A percentile compares a stretch with the other conserved stretches of the same genome.
These are phyloP conservation scores for Canariomyces notabilis DNA, from an alignment of 2,329 filamentous ascomycete species.

Conservation along the genomic window DNA sequence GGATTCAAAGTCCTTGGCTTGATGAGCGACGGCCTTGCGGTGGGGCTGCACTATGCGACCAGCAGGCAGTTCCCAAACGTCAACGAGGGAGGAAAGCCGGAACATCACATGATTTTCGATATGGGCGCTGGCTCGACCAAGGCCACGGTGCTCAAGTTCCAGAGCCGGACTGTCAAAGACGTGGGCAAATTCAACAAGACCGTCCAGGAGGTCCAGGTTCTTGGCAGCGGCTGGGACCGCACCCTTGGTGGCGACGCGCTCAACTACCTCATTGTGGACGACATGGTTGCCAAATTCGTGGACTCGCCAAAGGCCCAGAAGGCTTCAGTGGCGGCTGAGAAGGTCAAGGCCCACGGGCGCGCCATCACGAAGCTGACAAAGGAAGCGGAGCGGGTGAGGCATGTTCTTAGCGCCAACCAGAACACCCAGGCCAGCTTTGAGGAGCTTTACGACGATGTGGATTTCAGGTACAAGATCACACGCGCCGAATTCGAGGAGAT, in stretches of 20 bases:
- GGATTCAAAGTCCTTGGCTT: constrained; percentile 80
- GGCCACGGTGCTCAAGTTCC: constrained; percentile 84
- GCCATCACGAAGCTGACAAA: constrained; percentile 88
- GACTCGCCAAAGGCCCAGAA: constrained; percentile 64
- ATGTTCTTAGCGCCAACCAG: constrained; percentile 88
- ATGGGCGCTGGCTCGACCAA: constrained; percentile 96
- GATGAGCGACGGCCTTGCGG: constrained; percentile 84
- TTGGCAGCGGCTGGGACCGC: constrained; percentile 84
- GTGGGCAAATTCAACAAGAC: constrained; percentile 93
- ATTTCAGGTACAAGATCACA: constrained; percentile 86
- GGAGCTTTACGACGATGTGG: constrained; percentile 82
- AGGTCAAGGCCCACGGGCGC: constrained; percentile 71
- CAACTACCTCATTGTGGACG: constrained; percentile 81
- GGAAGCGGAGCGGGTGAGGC: constrained; percentile 79
- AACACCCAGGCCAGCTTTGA: constrained; percentile 80
- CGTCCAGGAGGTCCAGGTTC: constrained; percentile 84
- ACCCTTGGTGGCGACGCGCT: constrained; percentile 85
- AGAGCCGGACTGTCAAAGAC: constrained; percentile 84
- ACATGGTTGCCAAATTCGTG: constrained; percentile 79
- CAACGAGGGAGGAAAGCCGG: constrained; percentile 76
- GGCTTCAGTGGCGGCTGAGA: constrained; percentile 54
- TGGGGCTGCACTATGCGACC: constrained; percentile 93
- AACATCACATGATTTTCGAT: constrained; percentile 91
- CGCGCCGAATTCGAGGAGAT: constrained; percentile 78
- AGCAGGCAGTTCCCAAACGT: constrained; percentile 82